Base-by-base conservation (phyloP, 306 rosid genomes). In the Lithocarpus polystachyus region DNA sequence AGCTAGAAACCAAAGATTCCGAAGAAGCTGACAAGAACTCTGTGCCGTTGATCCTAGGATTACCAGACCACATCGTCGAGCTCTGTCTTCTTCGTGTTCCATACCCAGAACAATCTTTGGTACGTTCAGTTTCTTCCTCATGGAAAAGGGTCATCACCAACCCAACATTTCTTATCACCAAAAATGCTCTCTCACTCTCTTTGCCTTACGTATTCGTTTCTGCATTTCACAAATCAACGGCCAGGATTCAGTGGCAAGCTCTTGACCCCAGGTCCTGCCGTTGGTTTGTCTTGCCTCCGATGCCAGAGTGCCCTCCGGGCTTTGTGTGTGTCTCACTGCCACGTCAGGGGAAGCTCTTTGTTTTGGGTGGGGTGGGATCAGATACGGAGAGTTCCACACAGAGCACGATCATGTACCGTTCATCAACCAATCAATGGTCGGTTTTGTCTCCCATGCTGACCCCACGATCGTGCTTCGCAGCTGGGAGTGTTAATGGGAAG, bases 1-100 rank as follows among this genome's bases (percentile, higher is more conserved):
- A 35, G 57, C n/a, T 18, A 28, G 68, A 52, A 11, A 23, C 61
- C 4, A 57, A 20, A 17, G 68, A 23, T 10, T 7, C 28, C 1
- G 13, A 29, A 17, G 62, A 78, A 61, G 54, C 37, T 40, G 20
- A 33, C 52, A 29, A 43, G 9, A 31, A 84, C 7, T 71, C 56
- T 0, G 82, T 82, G 82, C 68, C 78, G 56, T 81, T 92, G 59
- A 90, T 92, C 72, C 93, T 90, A 0, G 94, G 91, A 1, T 79
- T 92, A 2, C 94, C 97, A 0, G 60, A 90, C 72, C 90, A 90
- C 78, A 79, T 92, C 19, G 82, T 94, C 6, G 89, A 84, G 80
- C 84, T 92, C 0, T 92, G 97, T 75, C 94, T 92, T 22, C 88
- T 90, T 20, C 89, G 72, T 43, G 83, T 92, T 80, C 94, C 97